These are phyloP conservation scores for Rhytidiadelphus loreus DNA, from an alignment of 225 moss, liverwort and hornwort species.

Conservation along the genomic window DNA sequence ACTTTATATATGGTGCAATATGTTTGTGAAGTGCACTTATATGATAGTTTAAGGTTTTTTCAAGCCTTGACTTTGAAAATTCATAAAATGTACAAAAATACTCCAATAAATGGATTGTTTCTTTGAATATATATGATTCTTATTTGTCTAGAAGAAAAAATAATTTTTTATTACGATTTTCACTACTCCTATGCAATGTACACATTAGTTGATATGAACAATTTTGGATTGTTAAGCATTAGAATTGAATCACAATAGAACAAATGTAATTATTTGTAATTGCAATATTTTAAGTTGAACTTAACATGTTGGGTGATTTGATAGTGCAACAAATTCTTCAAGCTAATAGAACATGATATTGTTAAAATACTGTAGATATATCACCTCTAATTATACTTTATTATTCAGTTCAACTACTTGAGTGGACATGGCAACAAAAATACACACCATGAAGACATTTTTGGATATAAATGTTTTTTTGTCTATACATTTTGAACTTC, in stretches of 20 bases:
- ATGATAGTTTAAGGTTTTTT: not conserved
- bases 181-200: not conserved
- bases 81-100: not conserved
- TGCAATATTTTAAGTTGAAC: not conserved
- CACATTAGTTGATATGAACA: not conserved
- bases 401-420: not conserved
- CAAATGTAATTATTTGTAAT: not conserved
- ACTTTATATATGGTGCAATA: not conserved
- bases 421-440: not conserved
- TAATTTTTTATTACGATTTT: not conserved
- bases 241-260: not conserved
- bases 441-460: not conserved
- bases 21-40: not conserved
- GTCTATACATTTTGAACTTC: not conserved
- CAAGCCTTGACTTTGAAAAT: not conserved
- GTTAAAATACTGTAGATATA: not conserved
- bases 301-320: not conserved
- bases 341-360: not conserved
- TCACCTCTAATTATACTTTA: accelerated
- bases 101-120: not conserved
- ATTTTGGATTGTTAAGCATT: not conserved
- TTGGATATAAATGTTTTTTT: not conserved
- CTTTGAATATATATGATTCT: not conserved
- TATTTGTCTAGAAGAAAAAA: not conserved
- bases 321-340: not conserved